Evolutionary conservation across 2,329 filamentous ascomycete species (phyloP), one percentile per base, ranked within the genome.

Genomic region (Fusarium verticillioides): DNA sequence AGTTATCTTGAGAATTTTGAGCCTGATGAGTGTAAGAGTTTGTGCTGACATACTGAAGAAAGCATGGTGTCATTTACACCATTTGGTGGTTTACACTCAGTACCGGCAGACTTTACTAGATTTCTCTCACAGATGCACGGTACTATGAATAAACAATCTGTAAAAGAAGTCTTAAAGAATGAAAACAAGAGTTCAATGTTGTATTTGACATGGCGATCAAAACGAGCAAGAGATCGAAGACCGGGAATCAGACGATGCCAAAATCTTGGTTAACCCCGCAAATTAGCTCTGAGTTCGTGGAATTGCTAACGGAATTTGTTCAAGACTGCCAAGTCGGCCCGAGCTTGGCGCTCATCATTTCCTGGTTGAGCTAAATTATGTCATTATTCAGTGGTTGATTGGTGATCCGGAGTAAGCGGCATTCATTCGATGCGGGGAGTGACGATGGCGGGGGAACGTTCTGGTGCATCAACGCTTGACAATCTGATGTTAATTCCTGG

Each of bases 151-250:
- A 7, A 9, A 9, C 0, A 13, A 23, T 13, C 15, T 32, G 2
- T 4, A 2, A 23, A 18, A 3, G 8, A 23, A 23, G 30, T 23
- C 16, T 34, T 1, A 5, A 13, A 13, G 21, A 34, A 5, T 6
- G 0, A 2, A 2, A 34, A 19, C 1, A 10, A 32, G 7, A 50
- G 12, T 5, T 13, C 5, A 8, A 18, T 0, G 0, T 18, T 32
- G 2, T 34, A 34, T 23, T 23, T 23, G 11, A 23, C 47, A 23
- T 50, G 15, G 9, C 10, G 6, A 19, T 50, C 11, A 19, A 5
- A 13, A 19, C 8, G 13, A 19, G 11, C 30, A 52, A 9, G 12
- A 52, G 15, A 3, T 1, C 7, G 2, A 23, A 9, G 6, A 21
- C 30, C 10, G 12, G 30, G 12, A 36, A 52, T 52, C n/a, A 21